Conservation (phyloP, 2,329 filamentous ascomycete genomes). For the Nectriaceae sp. region DNA sequence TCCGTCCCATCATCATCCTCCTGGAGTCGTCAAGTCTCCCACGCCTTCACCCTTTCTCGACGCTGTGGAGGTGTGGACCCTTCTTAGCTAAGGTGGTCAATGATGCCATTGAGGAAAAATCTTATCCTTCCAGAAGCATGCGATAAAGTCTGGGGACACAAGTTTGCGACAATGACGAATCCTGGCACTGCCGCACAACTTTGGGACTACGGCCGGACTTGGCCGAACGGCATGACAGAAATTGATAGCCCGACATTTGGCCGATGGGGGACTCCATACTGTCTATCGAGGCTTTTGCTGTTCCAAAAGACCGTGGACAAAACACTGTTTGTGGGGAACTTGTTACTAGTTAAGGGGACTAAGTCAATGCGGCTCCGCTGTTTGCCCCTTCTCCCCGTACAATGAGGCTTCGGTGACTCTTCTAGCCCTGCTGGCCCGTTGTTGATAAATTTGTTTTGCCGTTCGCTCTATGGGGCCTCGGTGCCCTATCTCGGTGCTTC, state of each 20-base stretch:
- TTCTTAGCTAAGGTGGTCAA: conserved; percentile 13
- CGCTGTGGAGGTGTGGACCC: background rate
- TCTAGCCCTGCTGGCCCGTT: background rate
- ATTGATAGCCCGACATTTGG: conserved; percentile 28
- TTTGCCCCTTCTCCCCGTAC: background rate
- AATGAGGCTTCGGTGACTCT: background rate
- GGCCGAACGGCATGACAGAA: conserved; percentile 22
- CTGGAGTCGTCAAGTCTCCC: background rate
- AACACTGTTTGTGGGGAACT: background rate
- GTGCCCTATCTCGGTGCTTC: conserved; percentile 32
- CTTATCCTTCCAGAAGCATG: conserved; percentile 34
- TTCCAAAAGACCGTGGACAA: background rate
- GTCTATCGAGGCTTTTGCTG: background rate
- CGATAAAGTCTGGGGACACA: conserved; percentile 18
- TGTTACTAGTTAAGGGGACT: background rate
- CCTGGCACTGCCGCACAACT: conserved; percentile 17
- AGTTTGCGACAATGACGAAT: conserved; percentile 19
- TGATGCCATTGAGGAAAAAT: conserved; percentile 29
- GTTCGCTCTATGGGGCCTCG: conserved; percentile 7
- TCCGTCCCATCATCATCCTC: background rate
- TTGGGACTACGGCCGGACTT: conserved; percentile 29
- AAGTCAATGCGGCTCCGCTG: background rate
- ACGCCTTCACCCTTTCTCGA: background rate
- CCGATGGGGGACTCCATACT: conserved; percentile 14
- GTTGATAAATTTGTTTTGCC: background rate